Evolutionary conservation across 176 grass and related monocot genomes (phyloP).

Genomic region (Neostapfia colusana): DNA sequence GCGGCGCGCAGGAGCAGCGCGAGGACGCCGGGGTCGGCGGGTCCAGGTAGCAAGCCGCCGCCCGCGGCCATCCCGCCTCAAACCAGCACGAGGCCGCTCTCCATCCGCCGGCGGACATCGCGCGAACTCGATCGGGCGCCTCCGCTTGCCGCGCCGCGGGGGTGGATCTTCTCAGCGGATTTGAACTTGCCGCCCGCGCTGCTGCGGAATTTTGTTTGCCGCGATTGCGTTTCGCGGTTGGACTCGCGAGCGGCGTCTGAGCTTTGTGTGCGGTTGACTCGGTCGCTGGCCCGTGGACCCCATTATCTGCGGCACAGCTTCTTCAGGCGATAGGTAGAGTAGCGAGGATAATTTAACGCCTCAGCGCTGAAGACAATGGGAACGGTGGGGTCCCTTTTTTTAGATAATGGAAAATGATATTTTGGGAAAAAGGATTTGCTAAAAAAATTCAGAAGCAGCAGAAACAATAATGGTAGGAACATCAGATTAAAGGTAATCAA

Average conservation of each 20-base stretch:
- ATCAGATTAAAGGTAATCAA: neutral
- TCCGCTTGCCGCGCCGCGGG: neutral
- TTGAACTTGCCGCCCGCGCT: neutral
- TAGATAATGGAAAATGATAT: no score
- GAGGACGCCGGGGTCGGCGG: slow-evolving; percentile 57
- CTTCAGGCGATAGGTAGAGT: no score
- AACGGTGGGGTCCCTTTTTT: no score
- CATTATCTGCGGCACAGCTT: neutral
- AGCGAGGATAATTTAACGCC: no score
- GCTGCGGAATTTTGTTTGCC: neutral
- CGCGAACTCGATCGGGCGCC: neutral
- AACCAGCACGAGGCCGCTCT: slow-evolving; percentile 56
- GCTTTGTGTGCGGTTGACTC: neutral
- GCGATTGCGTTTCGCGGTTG: neutral
- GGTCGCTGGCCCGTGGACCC: neutral
- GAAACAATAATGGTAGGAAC: neutral
- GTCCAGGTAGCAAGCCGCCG: slow-evolving; percentile 78
- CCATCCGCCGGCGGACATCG: slow-evolving; percentile 43
- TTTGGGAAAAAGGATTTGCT: no score
- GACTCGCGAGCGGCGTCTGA: neutral
- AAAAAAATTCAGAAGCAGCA: neutral
- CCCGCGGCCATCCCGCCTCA: slow-evolving; percentile 52
- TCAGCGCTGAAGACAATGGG: no score
- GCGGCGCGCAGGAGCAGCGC: slow-evolving; percentile 63
- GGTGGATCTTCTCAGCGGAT: no score